Conservation (phyloP, 2,329 filamentous ascomycete genomes). For the Cercospora brassicicola region DNA sequence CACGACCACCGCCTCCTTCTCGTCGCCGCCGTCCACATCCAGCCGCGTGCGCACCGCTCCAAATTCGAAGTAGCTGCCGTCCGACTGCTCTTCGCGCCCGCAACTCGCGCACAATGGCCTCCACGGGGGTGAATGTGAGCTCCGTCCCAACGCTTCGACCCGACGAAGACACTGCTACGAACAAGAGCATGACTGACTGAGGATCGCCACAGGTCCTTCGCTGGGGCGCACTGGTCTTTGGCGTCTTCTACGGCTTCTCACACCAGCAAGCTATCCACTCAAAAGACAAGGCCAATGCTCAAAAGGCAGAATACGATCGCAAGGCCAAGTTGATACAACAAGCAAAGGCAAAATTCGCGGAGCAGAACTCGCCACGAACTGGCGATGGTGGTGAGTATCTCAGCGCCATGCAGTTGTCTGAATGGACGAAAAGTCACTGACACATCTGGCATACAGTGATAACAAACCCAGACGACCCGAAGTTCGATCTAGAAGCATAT, state of each 20-base stretch:
- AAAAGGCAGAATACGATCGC: slow-evolving; percentile 81
- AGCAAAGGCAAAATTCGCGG: slow-evolving; percentile 87
- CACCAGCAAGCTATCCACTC: slow-evolving; percentile 82
- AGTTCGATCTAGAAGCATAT: slow-evolving; percentile 90
- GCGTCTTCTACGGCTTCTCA: slow-evolving; percentile 92
- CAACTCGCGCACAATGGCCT: slow-evolving; percentile 41
- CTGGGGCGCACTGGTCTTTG: slow-evolving; percentile 88
- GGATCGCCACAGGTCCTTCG: slow-evolving; percentile 72
- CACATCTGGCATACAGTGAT: slow-evolving; percentile 54
- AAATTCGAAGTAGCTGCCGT: neutral
- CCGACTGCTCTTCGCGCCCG: neutral
- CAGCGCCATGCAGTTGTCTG: neutral
- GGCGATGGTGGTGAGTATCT: slow-evolving; percentile 38
- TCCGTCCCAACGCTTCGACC: slow-evolving; percentile 1
- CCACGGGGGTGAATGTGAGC: slow-evolving; percentile 56
- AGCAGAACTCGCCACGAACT: slow-evolving; percentile 63
- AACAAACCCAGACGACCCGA: slow-evolving; percentile 77
- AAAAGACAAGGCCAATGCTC: slow-evolving; percentile 67
- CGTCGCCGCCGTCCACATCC: slow-evolving; percentile 4
- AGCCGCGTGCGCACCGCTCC: neutral
- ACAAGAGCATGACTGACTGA: slow-evolving; percentile 1
- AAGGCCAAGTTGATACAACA: slow-evolving; percentile 89
- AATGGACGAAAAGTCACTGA: slow-evolving; percentile 10
- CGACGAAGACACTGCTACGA: neutral
- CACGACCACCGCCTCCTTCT: slow-evolving; percentile 9